Evolutionary conservation across 768 basidiomycete species (phyloP).

Genomic region (Suillus placidus): DNA sequence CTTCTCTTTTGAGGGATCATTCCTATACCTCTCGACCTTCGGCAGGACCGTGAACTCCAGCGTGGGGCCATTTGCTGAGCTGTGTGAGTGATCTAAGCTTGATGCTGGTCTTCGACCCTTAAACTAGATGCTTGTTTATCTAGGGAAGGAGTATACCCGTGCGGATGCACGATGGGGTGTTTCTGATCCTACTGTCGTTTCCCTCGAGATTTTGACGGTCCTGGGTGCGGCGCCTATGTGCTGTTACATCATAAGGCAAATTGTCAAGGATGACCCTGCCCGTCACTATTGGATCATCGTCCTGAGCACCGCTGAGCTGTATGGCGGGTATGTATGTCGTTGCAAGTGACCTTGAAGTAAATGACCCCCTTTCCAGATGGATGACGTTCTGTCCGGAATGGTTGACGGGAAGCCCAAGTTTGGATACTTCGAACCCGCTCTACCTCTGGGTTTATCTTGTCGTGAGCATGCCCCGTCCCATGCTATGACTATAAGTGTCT

Average conservation of each 20-base stretch:
- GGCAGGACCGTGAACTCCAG: conserved; percentile 74
- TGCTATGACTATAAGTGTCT: conserved; percentile 1
- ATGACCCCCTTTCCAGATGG: conserved; percentile 47
- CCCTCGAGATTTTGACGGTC: conserved; percentile 83
- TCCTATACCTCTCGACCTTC: conserved; percentile 76
- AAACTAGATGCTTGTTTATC: not conserved
- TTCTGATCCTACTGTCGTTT: conserved; percentile 78
- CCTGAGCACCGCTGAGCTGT: conserved; percentile 73
- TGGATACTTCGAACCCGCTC: conserved; percentile 70
- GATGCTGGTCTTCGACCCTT: conserved; percentile 1
- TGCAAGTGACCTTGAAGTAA: not conserved
- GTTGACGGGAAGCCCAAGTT: conserved; percentile 72
- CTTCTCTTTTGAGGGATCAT: conserved; percentile 78
- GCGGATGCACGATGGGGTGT: conserved; percentile 85
- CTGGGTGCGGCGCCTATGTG: conserved; percentile 72
- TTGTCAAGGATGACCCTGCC: conserved; percentile 64
- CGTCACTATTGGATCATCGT: conserved; percentile 72
- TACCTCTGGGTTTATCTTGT: conserved; percentile 82
- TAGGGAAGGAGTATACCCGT: conserved; percentile 81
- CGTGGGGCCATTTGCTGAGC: conserved; percentile 65
- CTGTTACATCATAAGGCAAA: conserved; percentile 68
- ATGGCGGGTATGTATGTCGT: conserved; percentile 61
- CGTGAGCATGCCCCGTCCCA: conserved; percentile 45
- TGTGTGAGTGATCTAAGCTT: conserved; percentile 54
- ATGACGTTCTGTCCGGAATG: conserved; percentile 92